Conservation (phyloP, 1,284 basidiomycete species). For the Ustilago xerochloae region DNA sequence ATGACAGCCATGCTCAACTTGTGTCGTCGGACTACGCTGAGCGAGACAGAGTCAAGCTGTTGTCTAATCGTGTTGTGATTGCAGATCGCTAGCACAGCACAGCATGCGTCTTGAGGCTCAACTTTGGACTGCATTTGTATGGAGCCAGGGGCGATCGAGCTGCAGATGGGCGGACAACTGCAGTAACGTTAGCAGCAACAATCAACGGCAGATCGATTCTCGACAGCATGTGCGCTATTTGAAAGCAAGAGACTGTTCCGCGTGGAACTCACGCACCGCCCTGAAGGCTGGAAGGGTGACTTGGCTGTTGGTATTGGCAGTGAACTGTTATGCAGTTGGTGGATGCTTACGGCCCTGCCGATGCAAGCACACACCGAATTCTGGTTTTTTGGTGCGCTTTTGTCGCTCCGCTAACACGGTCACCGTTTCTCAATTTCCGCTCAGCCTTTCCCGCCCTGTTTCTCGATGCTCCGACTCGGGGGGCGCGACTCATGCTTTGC, state of each 20-base stretch:
- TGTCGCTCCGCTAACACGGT: background rate
- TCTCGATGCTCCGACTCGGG: background rate
- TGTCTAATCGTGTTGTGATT: no score
- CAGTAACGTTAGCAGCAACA: background rate
- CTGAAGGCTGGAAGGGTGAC: background rate
- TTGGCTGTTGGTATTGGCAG: background rate
- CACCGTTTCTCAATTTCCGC: background rate
- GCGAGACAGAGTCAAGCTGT: no score
- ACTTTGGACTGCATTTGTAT: no score
- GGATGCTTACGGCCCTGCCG: background rate
- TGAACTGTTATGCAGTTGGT: background rate
- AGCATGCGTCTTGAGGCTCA: no score
- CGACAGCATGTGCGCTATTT: background rate
- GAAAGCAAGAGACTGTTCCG: background rate
- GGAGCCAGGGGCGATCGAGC: background rate
- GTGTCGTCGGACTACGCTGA: no score
- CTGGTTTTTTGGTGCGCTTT: no score
- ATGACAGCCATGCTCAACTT: no score
- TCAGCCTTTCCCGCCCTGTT: background rate
- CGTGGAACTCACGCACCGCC: background rate
- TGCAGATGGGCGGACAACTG: background rate
- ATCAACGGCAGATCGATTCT: background rate
- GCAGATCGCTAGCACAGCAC: no score
- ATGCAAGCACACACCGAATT: no score
- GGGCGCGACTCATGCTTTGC: background rate